These are phyloP conservation scores for Jatropha curcas DNA, from an alignment of 345 rosid species.

Conservation along the genomic window DNA sequence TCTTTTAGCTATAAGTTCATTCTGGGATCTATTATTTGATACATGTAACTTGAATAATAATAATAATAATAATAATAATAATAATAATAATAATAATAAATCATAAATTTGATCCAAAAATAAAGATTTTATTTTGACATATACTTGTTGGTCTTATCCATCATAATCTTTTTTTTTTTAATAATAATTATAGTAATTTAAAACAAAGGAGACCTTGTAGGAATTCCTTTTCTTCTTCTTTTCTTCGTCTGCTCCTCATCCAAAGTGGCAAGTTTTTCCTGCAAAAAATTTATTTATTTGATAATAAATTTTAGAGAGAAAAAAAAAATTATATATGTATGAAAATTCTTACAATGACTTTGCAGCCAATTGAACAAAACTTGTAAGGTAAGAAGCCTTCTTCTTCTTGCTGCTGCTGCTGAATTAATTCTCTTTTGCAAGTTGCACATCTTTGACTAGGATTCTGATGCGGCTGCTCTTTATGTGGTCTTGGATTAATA, in stretches of 20 bases:
- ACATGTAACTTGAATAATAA: no score
- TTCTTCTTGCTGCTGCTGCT: no score
- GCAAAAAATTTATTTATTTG: no score
- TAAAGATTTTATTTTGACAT: background rate
- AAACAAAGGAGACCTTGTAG: slow-evolving; percentile 7
- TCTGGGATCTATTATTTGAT: no score
- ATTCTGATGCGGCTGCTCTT: background rate
- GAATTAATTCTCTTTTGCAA: background rate
- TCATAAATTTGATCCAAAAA: slow-evolving; percentile 4
- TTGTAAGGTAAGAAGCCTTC: background rate
- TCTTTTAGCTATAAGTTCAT: background rate
- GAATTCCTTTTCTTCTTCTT: background rate
- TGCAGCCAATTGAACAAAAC: slow-evolving; percentile 1
- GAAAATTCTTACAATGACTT: background rate
- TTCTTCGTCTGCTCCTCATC: no score
- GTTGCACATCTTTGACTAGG: background rate
- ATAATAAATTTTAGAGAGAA: no score
- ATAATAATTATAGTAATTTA: slow-evolving; percentile 4
- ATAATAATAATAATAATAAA: no score
- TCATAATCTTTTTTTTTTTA: background rate
- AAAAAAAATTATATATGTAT: background rate
- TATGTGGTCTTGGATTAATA: background rate
- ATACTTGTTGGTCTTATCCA: background rate
- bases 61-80: no score
- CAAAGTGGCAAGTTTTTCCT: background rate